Base-by-base conservation (phyloP, 1,139 yeast genomes). In the Saccharomycopsis hybrid region DNA sequence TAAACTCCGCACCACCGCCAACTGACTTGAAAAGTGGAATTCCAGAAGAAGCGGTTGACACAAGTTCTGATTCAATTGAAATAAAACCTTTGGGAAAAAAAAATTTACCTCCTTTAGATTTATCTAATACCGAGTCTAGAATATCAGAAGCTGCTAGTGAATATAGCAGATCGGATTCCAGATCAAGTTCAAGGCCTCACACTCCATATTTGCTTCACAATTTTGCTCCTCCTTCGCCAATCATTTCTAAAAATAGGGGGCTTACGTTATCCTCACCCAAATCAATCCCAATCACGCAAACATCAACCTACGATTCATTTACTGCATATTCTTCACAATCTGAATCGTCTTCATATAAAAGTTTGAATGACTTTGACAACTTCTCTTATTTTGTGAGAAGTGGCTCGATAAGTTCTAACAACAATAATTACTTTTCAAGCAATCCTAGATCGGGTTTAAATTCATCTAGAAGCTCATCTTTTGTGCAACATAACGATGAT, bases 381-480 rank as follows among this genome's bases (percentile, higher is more conserved):
- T 40, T 35, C 28, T 35, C 44, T 5, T 31, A 27, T 18, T 24
- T 38, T 29, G 30, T 4, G 5, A 41, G 52, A 46, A 49, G 52
- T 33, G 30, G 32, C 30, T 46, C 50, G 11, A 33, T 39, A 9
- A 42, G 32, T 8, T 46, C 50, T 2, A 42, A 27, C 18, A 49
- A 25, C 35, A 42, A 32, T 11, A n/a, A n/a, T n/a, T 24, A 31
- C 8, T 11, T 35, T 13, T 9, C 24, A 8, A n/a, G n/a, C n/a
- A 36, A 24, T 24, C 36, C 45, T 7, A 36, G 50, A 37, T 32
- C 28, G 13, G 24, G 9, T 18, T 27, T 28, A n/a, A 39, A 27
- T 5, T 24, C 24, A 13, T 50, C 47, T 2, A 43, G 53, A 40
- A 48, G 51, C 37, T 47, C 53, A 4, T 50, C 53, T 11, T 50